These are phyloP conservation scores for Penicillium fuscoglaucum DNA, from an alignment of 2,329 filamentous ascomycete species.

Conservation along the genomic window DNA sequence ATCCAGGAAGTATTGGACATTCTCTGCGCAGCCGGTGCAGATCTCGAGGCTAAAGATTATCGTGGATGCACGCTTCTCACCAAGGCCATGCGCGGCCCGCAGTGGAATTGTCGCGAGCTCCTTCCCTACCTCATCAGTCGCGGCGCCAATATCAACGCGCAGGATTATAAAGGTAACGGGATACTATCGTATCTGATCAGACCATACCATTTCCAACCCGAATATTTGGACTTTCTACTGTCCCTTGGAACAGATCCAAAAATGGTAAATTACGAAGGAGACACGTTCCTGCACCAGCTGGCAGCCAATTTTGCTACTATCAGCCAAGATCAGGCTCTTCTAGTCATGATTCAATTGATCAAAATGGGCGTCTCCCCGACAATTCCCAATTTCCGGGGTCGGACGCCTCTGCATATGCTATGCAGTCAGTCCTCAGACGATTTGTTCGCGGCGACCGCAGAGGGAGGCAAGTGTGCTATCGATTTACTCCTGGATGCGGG, in stretches of 20 bases:
- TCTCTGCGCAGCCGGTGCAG: slow-evolving; percentile 13
- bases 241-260: slow-evolving; percentile 16
- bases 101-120: slow-evolving; percentile 1
- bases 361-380: neutral
- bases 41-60: slow-evolving; percentile 20
- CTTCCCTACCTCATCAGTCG: slow-evolving; percentile 9
- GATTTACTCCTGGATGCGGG: slow-evolving; percentile 17
- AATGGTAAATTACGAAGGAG: slow-evolving; percentile 16
- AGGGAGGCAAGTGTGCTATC: slow-evolving; percentile 9
- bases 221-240: slow-evolving; percentile 16
- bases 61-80: slow-evolving; percentile 15
- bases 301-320: slow-evolving; percentile 12
- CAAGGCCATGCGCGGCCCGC: neutral
- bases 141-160: slow-evolving; percentile 18
- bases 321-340: neutral
- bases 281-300: slow-evolving; percentile 18
- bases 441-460: slow-evolving; percentile 3
- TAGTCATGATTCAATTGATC: neutral
- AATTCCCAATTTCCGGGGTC: slow-evolving; percentile 15
- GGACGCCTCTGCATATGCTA: slow-evolving; percentile 19
- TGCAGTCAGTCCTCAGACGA: slow-evolving; percentile 13
- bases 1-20: neutral
- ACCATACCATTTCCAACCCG: neutral
- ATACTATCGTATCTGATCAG: slow-evolving; percentile 11
- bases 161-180: slow-evolving; percentile 21